Base-by-base conservation (phyloP, 164 flowering plant genomes). In the Nelumbo lutea region DNA sequence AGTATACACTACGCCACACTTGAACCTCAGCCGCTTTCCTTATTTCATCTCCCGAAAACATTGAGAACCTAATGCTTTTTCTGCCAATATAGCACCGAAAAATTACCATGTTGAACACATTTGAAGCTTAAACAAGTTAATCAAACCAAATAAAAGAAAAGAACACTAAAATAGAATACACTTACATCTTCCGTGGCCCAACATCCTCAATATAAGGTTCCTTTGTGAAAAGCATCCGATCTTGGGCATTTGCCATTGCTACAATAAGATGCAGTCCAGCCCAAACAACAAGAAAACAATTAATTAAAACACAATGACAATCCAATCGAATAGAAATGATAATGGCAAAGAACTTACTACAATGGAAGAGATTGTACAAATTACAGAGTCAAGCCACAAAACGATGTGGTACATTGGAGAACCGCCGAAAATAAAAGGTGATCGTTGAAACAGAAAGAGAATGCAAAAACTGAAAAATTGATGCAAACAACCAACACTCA, bases 201-300 rank as follows among this genome's bases (percentile, higher is more conserved):
- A 82, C 86, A 61, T 90, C 91, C 65, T 93, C 98, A 51, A 88
- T 66, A 70, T 78, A 93, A 4, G 93, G 96, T 55, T 87, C 75
- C 70, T 93, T 93, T 0, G 98, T 89, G 83, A 81, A 93, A 9
- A 61, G 70, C 4, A 87, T 68, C 9, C 48, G 65, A 3, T 72
- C 70, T 45, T 70, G 70, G 53, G 62, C 53, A 27, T 46, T 51
- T 46, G 15, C 64, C 73, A 71, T 73, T 50, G 58, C 66, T 42
- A 6, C 61, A 14, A 44, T 13, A 3, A 4, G 14, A 11, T 53
- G 15, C 14, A 53, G 15, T 27, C 27, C 27, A 27, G 0, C 27
- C 27, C 27, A 27, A 27, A 27, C 27, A 27, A 27, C 27, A 27
- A 27, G 27, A 27, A 27, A 27, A 27, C 27, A 27, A 27, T 27